Conservation (phyloP, 1,284 basidiomycete genomes). For the Cystobasidiaceae sp. region DNA sequence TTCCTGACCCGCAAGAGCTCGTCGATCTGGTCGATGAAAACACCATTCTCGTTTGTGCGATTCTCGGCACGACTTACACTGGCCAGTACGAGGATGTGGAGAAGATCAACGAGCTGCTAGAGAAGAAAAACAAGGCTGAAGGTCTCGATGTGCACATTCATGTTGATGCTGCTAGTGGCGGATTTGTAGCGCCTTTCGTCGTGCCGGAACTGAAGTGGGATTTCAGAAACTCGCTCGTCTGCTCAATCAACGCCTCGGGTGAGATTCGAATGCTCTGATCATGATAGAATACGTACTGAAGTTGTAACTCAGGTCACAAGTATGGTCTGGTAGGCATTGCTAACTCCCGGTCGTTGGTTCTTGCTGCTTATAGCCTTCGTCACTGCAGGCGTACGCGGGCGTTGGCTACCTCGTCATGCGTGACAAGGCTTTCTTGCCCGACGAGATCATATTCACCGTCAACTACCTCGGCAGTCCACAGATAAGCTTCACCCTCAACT, state of each 20-base stretch:
- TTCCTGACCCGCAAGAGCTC: slow-evolving; percentile 50
- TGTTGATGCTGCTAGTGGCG: slow-evolving; percentile 38
- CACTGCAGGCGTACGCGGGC: slow-evolving; percentile 43
- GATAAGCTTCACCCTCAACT: slow-evolving; percentile 44
- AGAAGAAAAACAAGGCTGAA: slow-evolving; percentile 43
- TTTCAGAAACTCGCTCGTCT: slow-evolving; percentile 47
- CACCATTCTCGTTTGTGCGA: slow-evolving; percentile 45
- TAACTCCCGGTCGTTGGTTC: neutral
- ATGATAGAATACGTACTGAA: too few species aligned
- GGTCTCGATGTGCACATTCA: slow-evolving; percentile 46
- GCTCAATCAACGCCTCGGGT: slow-evolving; percentile 45
- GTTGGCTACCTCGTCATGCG: slow-evolving; percentile 47
- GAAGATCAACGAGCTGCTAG: slow-evolving; percentile 42
- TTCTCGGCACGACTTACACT: slow-evolving; percentile 49
- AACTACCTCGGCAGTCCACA: slow-evolving; percentile 38
- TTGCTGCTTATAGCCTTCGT: neutral
- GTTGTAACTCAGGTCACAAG: slow-evolving; percentile 41
- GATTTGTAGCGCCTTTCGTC: slow-evolving; percentile 48
- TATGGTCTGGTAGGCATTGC: slow-evolving; percentile 26
- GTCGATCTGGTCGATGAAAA: slow-evolving; percentile 50
- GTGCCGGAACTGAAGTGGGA: slow-evolving; percentile 46
- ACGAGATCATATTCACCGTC: slow-evolving; percentile 44
- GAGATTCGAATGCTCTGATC: neutral
- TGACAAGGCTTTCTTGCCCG: slow-evolving; percentile 44
- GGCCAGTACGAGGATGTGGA: slow-evolving; percentile 44